These are phyloP conservation scores for Amanita thiersii DNA, from an alignment of 768 basidiomycete genomes.

Conservation along the genomic window DNA sequence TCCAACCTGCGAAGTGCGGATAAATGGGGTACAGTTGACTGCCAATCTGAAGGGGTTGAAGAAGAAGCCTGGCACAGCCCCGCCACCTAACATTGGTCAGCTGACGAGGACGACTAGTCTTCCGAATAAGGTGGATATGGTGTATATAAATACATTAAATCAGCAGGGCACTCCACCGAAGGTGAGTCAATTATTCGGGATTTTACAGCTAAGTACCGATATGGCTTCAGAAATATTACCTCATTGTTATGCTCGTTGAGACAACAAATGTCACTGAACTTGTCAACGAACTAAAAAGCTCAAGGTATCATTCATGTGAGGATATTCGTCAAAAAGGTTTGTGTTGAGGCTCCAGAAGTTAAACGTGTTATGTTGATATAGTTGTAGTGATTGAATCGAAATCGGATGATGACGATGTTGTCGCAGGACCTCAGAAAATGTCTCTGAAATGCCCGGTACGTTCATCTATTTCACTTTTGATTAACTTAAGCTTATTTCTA, in stretches of 20 bases:
- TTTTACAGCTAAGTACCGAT: constrained; percentile 4
- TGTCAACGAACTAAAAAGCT: constrained; percentile 59
- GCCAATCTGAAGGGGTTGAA: constrained; percentile 88
- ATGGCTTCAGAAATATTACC: constrained; percentile 69
- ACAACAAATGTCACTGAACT: constrained; percentile 61
- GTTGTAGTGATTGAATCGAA: constrained; percentile 47
- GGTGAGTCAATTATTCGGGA: constrained; percentile 29
- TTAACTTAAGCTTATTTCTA: constrained; percentile 13
- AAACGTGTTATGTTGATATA: neutral
- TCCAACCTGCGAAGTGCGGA: constrained; percentile 83
- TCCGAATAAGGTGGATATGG: constrained; percentile 73
- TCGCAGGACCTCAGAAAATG: constrained; percentile 84
- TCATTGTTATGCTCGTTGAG: constrained; percentile 81
- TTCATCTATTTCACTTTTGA: constrained; percentile 4
- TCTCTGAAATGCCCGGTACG: constrained; percentile 91
- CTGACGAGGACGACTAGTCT: constrained; percentile 30
- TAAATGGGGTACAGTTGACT: constrained; percentile 60
- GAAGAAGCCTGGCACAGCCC: constrained; percentile 91
- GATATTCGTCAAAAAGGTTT: constrained; percentile 65
- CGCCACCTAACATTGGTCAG: constrained; percentile 66
- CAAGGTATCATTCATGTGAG: constrained; percentile 53
- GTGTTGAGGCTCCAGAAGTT: constrained; percentile 15
- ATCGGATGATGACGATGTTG: constrained; percentile 83
- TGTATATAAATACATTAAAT: constrained; percentile 78
- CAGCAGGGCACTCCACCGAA: constrained; percentile 60